These are phyloP conservation scores for Euphrasia arctica DNA, from an alignment of 305 asterid species.

Conservation along the genomic window DNA sequence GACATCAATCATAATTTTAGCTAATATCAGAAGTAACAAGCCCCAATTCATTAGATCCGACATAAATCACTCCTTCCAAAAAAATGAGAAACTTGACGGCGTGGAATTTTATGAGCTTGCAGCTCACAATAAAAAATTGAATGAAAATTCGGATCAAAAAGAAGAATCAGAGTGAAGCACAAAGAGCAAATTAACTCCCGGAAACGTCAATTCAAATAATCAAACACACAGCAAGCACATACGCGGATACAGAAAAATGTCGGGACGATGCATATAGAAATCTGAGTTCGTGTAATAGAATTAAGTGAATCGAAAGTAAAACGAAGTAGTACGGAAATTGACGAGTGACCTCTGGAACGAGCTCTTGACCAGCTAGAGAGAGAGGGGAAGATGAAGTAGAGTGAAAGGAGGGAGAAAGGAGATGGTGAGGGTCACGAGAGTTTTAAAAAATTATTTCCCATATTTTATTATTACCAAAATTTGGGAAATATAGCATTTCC, in stretches of 20 bases:
- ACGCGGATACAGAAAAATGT: slow-evolving; percentile 13
- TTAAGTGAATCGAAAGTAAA: slow-evolving; percentile 29
- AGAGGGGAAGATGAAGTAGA: slow-evolving; percentile 34
- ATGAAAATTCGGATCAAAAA: slow-evolving; percentile 22
- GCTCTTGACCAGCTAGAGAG: slow-evolving; percentile 13
- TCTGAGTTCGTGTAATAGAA: slow-evolving; percentile 4
- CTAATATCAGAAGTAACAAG: slow-evolving; percentile 26
- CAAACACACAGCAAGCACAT: slow-evolving; percentile 20
- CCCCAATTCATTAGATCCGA: slow-evolving; percentile 43
- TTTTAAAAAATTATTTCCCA: slow-evolving; percentile 39
- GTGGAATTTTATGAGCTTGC: slow-evolving; percentile 20
- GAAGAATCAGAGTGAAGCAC: slow-evolving; percentile 19
- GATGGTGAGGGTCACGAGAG: slow-evolving; percentile 61
- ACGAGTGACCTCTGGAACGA: slow-evolving; percentile 31
- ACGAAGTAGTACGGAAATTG: slow-evolving; percentile 16
- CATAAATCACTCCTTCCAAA: slow-evolving; percentile 13
- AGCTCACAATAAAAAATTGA: slow-evolving; percentile 14
- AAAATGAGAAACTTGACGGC: slow-evolving; percentile 23
- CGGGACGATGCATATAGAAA: slow-evolving; percentile 18
- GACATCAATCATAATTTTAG: slow-evolving; percentile 4
- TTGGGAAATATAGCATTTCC: slow-evolving; percentile 2
- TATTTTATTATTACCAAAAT: slow-evolving; percentile 12
- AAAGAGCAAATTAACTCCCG: slow-evolving; percentile 14
- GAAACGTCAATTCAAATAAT: slow-evolving; percentile 24
- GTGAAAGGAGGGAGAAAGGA: slow-evolving; percentile 57